These are phyloP conservation scores for Artemisia argyi DNA, from an alignment of 129 eudicot genomes.

Conservation along the genomic window DNA sequence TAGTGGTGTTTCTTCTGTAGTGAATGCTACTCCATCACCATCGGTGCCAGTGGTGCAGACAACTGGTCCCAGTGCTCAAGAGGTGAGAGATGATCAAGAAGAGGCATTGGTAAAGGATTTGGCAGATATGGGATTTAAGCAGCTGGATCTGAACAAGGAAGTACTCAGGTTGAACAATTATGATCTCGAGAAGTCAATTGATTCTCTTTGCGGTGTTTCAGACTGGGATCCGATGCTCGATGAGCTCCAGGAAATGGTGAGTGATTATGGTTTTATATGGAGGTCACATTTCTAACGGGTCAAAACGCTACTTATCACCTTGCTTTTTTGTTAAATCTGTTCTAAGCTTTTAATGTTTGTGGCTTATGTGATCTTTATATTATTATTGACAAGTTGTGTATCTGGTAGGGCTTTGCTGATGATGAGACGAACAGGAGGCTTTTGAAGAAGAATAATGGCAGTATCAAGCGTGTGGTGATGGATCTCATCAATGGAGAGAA, in stretches of 20 bases:
- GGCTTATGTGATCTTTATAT: slow-evolving; percentile 1
- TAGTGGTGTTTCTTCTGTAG: neutral
- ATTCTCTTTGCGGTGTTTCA: slow-evolving; percentile 69
- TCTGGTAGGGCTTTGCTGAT: slow-evolving; percentile 67
- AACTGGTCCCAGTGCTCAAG: slow-evolving; percentile 14
- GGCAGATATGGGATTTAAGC: slow-evolving; percentile 74
- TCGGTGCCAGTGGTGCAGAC: slow-evolving; percentile 21
- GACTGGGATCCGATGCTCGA: slow-evolving; percentile 93
- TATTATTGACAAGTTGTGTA: slow-evolving; percentile 12
- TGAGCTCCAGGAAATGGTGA: slow-evolving; percentile 88
- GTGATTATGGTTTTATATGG: slow-evolving; percentile 3
- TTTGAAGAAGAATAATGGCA: slow-evolving; percentile 85
- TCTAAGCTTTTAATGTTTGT: neutral
- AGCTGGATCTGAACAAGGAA: slow-evolving; percentile 60
- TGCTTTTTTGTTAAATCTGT: neutral
- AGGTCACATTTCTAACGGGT: too few species aligned
- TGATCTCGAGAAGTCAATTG: slow-evolving; percentile 67
- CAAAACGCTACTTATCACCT: neutral
- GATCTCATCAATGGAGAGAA: slow-evolving; percentile 62
- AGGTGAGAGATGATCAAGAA: slow-evolving; percentile 40
- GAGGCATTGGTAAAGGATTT: slow-evolving; percentile 54
- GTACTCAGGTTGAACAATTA: slow-evolving; percentile 59
- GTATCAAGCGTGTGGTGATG: slow-evolving; percentile 86
- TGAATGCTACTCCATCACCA: slow-evolving; percentile 2
- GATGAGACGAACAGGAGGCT: slow-evolving; percentile 67